phyloP scores from a whole-genome alignment of 352 stramenopile species.

The Pythium biforme region DNA sequence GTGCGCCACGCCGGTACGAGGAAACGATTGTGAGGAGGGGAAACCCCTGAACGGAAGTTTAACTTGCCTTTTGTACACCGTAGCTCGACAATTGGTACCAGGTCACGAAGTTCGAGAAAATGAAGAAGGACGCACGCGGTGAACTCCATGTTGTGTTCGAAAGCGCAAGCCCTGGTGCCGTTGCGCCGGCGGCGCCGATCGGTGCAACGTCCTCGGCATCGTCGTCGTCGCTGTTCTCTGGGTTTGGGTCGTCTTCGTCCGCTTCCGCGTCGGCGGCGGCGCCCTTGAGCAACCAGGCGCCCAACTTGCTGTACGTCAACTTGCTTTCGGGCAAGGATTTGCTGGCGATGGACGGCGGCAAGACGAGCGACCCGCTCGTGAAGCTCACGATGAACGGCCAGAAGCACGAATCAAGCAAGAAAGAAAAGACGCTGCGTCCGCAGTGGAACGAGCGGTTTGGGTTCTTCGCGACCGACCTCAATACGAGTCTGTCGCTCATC shows the following conservation, averaged over 20 bases:
- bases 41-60: too few species aligned
- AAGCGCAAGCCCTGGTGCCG: not conserved
- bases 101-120: constrained; percentile 55
- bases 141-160: constrained; percentile 60
- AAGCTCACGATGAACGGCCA: constrained; percentile 74
- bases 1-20: constrained; percentile 27
- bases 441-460: constrained; percentile 81
- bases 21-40: not conserved
- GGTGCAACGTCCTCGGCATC: constrained; percentile 5
- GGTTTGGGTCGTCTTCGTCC: not conserved
- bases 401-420: constrained; percentile 76
- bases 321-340: constrained; percentile 75
- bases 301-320: constrained; percentile 72
- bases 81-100: constrained; percentile 74
- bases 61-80: not conserved
- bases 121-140: constrained; percentile 70
- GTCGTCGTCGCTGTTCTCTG: constrained; percentile 1
- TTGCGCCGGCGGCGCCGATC: not conserved
- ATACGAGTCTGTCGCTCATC: constrained; percentile 46
- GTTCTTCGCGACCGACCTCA: constrained; percentile 63
- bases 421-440: constrained; percentile 65
- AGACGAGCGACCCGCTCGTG: constrained; percentile 86
- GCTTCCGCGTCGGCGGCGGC: constrained; percentile 32
- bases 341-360: constrained; percentile 85
- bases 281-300: constrained; percentile 27